Percentiles rank a stretch among this genome's conserved stretches.
These are phyloP conservation scores for Psilocybe mexicana DNA, from an alignment of 1,284 basidiomycete genomes.

Conservation along the genomic window DNA sequence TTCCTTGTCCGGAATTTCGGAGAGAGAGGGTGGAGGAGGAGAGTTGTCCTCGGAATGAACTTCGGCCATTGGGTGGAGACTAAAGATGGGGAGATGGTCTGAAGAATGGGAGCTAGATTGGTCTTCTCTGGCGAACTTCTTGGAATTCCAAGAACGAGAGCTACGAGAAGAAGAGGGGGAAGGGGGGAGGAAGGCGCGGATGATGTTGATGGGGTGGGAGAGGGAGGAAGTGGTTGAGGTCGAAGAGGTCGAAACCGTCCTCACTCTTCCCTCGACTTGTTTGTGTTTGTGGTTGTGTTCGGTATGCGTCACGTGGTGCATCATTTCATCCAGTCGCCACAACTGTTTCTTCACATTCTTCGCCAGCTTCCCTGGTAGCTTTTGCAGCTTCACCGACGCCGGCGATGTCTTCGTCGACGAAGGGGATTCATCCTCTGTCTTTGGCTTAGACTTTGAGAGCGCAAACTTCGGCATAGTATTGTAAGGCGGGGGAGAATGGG, in stretches of 20 bases:
- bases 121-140: constrained; percentile 16
- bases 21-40: constrained; percentile 6
- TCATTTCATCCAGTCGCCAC: constrained; percentile 26
- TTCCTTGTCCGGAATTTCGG: constrained; percentile 17
- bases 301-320: constrained; percentile 32
- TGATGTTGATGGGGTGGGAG: constrained; percentile 20
- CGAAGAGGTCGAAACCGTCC: constrained; percentile 23
- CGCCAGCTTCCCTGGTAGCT: constrained; percentile 20
- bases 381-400: constrained; percentile 16
- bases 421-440: constrained; percentile 7
- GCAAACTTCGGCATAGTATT: constrained; percentile 17
- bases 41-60: constrained; percentile 6
- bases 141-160: constrained; percentile 17
- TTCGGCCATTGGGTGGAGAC: constrained; percentile 15
- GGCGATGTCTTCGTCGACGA: constrained; percentile 11
- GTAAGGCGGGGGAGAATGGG: not conserved
- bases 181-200: constrained; percentile 15
- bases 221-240: constrained; percentile 21
- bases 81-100: constrained; percentile 8
- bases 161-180: constrained; percentile 10
- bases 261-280: constrained; percentile 2
- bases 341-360: constrained; percentile 30
- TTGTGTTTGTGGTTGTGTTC: constrained; percentile 16
- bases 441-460: constrained; percentile 16
- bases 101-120: constrained; percentile 11